Evolutionary conservation across 1,284 basidiomycete species (phyloP), one percentile per base, ranked within the genome.

Genomic region (Inonotus obliquus): DNA sequence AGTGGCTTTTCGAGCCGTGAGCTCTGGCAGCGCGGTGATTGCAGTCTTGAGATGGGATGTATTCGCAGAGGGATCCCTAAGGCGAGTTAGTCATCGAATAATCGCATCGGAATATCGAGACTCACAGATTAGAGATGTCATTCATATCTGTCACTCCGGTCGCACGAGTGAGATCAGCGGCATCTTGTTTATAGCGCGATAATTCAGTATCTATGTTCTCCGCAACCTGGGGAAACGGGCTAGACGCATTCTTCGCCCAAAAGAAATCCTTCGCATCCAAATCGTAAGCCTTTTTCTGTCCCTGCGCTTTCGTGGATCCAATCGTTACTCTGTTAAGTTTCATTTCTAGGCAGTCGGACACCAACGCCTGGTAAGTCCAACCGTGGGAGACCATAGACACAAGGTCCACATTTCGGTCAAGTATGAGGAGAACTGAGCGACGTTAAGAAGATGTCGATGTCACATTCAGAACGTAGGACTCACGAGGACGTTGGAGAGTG

Each of bases 231-330:
- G 97, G 97, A 81, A 99, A 99, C 0, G 97, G 97, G 66, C 92
- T 94, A 5, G 91, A 87, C 1, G 95, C 94, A 71, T 99, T 98
- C 75, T 94, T 94, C 9, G 89, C 89, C 97, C 97, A 99, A 79
- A 99, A 99, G 74, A 97, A 99, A 75, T 99, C 97, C 70, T 98
- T 98, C 13, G 92, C 88, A 74, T 99, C 96, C 44, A 99, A 86
- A 74, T 99, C 97, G 70, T 98, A 98, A 0, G 91, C 88, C 66
- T 90, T 90, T 72, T 95, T 96, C 71, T 87, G 84, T 19, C 89
- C 81, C 64, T 75, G 79, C 41, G 73, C 76, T 69, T 65, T 71
- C 65, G 17, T 72, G 67, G 29, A 72, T 68, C 79, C 79, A 23
- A 99, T 88, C 0, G 93, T 88, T 17, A 99, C 96, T 11, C 96